Base-by-base conservation (phyloP, 768 basidiomycete species). In the Xerocomellus amylosporus region DNA sequence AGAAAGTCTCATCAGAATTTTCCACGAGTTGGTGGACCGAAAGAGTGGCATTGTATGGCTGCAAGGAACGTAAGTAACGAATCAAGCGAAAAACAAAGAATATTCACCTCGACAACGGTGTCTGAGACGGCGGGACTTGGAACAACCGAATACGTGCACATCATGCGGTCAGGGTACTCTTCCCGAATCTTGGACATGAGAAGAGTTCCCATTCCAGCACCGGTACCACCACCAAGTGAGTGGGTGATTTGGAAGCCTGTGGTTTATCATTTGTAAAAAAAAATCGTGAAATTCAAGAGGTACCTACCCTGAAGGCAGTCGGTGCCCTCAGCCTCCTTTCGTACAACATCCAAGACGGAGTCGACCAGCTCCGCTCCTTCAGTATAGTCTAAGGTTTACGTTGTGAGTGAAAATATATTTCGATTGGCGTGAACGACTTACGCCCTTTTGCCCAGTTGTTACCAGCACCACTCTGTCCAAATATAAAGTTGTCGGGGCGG, bases 391-490 rank as follows among this genome's bases (percentile, higher is more conserved):
- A n/a, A 19, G 24, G 4, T 8, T 15, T 2, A 20, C 8, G 3
- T 34, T 10, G 51, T 19, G 54, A 38, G 10, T 19, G 14, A 3
- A 13, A 37, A n/a, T 0, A n/a, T 15, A 14, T 1, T 5, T 10
- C 8, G 5, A 5, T 2, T 5, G 5, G 31, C 8, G 14, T 15
- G 1, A 50, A 41, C 5, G 37, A 89, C 92, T 83, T 69, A 93
- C 89, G 90, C 81, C 96, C 96, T 87, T 98, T 99, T 22, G 97
- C 96, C 97, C 97, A 98, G 79, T 98, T 98, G 85, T 99, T 98
- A 70, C 96, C 95, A 64, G 94, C 96, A 76, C 94, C 94, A 73
- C 86, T 93, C 76, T 98, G 96, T 52, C 94, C 96, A 61, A 95
- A 97, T 67, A 98, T 93, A 69, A 96, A 96, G 83, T 97, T 98